A percentile compares a stretch with the other conserved stretches of the same genome.
phyloP scores from a whole-genome alignment of 768 basidiomycete genomes.

The Psilocybe cyanescens region DNA sequence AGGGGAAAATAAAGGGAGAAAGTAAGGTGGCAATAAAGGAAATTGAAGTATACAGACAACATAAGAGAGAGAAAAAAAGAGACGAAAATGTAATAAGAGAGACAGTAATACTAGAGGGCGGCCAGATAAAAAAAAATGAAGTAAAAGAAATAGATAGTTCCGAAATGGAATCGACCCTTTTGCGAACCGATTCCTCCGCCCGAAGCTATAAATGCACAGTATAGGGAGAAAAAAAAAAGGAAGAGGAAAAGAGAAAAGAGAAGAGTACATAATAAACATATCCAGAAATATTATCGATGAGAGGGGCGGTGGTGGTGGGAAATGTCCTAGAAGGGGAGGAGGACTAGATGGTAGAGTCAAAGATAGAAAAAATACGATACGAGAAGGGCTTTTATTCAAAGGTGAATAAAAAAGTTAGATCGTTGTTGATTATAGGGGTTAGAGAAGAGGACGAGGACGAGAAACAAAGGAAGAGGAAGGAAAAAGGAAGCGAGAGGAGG shows the following conservation, averaged over 20 bases:
- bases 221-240: conserved; percentile 9
- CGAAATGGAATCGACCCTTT: conserved; percentile 27
- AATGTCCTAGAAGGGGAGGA: not conserved
- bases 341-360: not conserved
- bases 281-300: conserved; percentile 22
- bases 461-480: not conserved
- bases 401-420: conserved; percentile 11
- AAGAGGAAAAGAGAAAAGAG: conserved; percentile 8
- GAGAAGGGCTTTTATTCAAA: conserved; percentile 8
- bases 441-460: not conserved
- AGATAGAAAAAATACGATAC: conserved; percentile 18
- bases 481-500: not conserved
- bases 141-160: conserved; percentile 22
- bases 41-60: conserved; percentile 3
- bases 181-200: conserved; percentile 29
- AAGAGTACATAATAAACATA: conserved; percentile 26
- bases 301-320: conserved; percentile 1
- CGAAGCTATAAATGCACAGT: conserved; percentile 22
- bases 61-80: conserved; percentile 8
- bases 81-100: conserved; percentile 10
- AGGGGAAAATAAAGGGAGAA: not conserved
- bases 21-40: not conserved
- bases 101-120: conserved; percentile 23
- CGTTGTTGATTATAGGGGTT: conserved; percentile 2
- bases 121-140: conserved; percentile 18